A percentile compares a stretch with the other conserved stretches of the same genome.
These are phyloP conservation scores for Euphorbia schlechtendalii DNA, from an alignment of 441 rosid genomes.

Conservation along the genomic window DNA sequence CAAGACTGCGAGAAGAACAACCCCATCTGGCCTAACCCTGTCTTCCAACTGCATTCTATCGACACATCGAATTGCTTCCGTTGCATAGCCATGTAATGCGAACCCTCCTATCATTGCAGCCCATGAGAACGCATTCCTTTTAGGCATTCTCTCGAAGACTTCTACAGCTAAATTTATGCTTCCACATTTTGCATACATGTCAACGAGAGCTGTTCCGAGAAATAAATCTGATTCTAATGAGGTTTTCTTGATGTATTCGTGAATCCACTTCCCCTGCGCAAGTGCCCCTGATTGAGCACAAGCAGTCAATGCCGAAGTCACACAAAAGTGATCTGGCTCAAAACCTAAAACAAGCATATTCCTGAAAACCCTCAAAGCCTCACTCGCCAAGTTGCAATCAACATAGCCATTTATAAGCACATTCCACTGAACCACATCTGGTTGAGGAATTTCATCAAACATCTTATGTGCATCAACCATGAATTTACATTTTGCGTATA, in stretches of 20 bases:
- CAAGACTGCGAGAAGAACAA: slow-evolving; percentile 43
- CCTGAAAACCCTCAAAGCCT: slow-evolving; percentile 31
- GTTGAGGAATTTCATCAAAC: slow-evolving; percentile 49
- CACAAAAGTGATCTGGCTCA: slow-evolving; percentile 44
- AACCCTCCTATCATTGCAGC: slow-evolving; percentile 52
- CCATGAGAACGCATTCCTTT: slow-evolving; percentile 46
- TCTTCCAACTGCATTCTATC: slow-evolving; percentile 37
- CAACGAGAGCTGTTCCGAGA: slow-evolving; percentile 49
- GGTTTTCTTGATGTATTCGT: slow-evolving; percentile 33
- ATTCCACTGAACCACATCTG: slow-evolving; percentile 50
- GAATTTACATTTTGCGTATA: slow-evolving; percentile 22
- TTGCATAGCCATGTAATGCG: slow-evolving; percentile 39
- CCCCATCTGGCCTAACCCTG: slow-evolving; percentile 41
- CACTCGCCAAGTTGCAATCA: slow-evolving; percentile 25
- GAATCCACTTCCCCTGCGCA: slow-evolving; percentile 49
- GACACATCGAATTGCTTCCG: slow-evolving; percentile 36
- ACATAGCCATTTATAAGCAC: slow-evolving; percentile 47
- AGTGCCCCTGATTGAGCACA: slow-evolving; percentile 46
- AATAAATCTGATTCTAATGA: slow-evolving; percentile 31
- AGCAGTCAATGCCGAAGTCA: no score
- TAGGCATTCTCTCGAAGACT: slow-evolving; percentile 38
- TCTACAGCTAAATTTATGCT: slow-evolving; percentile 37
- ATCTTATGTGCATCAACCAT: slow-evolving; percentile 33
- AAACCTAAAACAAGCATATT: slow-evolving; percentile 41
- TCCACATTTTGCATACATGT: slow-evolving; percentile 60